These are phyloP conservation scores for Trypanosoma theileri DNA, from an alignment of 208 protist species.

Conservation along the genomic window DNA sequence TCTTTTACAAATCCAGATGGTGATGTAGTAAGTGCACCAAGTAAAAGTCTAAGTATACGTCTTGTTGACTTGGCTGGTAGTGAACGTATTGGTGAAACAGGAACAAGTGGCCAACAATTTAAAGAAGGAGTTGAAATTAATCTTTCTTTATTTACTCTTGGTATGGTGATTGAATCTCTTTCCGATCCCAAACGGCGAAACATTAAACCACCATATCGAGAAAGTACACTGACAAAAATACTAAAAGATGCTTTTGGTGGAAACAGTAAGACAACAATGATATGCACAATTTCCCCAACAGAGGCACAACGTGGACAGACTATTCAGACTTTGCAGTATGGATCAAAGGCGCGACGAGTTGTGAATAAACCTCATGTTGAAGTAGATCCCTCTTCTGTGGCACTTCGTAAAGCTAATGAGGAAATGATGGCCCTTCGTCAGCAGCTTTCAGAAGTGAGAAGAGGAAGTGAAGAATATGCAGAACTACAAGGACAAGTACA, in stretches of 20 bases:
- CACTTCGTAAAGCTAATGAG: slow-evolving; percentile 70
- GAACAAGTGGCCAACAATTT: slow-evolving; percentile 68
- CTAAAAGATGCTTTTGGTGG: slow-evolving; percentile 87
- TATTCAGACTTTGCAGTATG: slow-evolving; percentile 85
- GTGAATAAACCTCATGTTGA: slow-evolving; percentile 72
- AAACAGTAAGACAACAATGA: slow-evolving; percentile 90
- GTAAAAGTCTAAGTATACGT: slow-evolving; percentile 67
- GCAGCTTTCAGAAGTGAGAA: slow-evolving; percentile 52
- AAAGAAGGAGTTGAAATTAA: slow-evolving; percentile 89
- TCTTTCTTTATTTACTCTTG: slow-evolving; percentile 83
- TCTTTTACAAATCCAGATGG: slow-evolving; percentile 57
- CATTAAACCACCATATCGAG: slow-evolving; percentile 83
- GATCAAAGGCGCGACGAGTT: slow-evolving; percentile 74
- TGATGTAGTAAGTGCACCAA: slow-evolving; percentile 56
- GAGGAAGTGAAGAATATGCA: slow-evolving; percentile 35
- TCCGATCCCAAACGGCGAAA: slow-evolving; percentile 54
- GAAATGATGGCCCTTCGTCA: slow-evolving; percentile 54
- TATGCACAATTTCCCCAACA: slow-evolving; percentile 79
- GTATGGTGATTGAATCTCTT: slow-evolving; percentile 83
- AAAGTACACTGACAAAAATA: slow-evolving; percentile 85
- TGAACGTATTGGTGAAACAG: slow-evolving; percentile 82
- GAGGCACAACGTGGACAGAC: slow-evolving; percentile 59
- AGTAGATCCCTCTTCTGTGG: slow-evolving; percentile 74
- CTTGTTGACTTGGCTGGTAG: slow-evolving; percentile 88
- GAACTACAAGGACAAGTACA: slow-evolving; percentile 51